Base-by-base conservation (phyloP, 352 stramenopile genomes). In the Globisporangium sylvaticum region DNA sequence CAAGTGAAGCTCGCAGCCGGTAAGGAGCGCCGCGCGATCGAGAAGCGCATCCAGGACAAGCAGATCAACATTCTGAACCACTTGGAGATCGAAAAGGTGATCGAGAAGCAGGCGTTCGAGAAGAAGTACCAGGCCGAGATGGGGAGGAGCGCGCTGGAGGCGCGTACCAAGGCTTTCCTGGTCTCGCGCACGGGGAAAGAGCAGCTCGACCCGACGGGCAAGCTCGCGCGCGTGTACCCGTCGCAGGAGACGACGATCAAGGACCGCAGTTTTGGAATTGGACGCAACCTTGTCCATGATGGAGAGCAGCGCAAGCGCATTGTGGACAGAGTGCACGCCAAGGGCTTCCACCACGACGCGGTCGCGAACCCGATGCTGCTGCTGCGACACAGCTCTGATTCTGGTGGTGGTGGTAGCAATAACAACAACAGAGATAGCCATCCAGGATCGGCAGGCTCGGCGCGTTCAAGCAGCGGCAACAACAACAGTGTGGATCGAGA, bases 101-200 rank as follows among this genome's bases (percentile, higher is more conserved):
- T 73, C 10, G 71, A 80, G 39, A 69, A 84, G n/a, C 68, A 72
- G 0, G 76, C 67, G 25, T 91, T 82, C 18, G 81, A 89, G 62
- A 73, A 73, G 29, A 89, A 89, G 34, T 93, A 93, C 52, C 85
- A 93, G 46, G 72, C 77, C 3, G 83, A 91, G 73, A 89, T 93
- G 81, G 83, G 83, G 1, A 68, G 72, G 4, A 68, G 73, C 4
- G 83, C 80, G 0, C 67, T 73, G 5, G 85, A 93, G 24, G 77
- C 74, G 60, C 77, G 83, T 2, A 90, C 80, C 6, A 77, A 73
- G 32, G 62, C 74, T 20, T 93, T 89, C 65, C 56, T 93, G 24
- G 25, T 90, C 25, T 74, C 80, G 0, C 75, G 79, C 0, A 90
- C 81, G 0, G 83, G 80, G 0, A 80, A 80, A 37, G 81, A 91